Conservation (phyloP, 495 filamentous ascomycete species). For the Haplographium delicatum region DNA sequence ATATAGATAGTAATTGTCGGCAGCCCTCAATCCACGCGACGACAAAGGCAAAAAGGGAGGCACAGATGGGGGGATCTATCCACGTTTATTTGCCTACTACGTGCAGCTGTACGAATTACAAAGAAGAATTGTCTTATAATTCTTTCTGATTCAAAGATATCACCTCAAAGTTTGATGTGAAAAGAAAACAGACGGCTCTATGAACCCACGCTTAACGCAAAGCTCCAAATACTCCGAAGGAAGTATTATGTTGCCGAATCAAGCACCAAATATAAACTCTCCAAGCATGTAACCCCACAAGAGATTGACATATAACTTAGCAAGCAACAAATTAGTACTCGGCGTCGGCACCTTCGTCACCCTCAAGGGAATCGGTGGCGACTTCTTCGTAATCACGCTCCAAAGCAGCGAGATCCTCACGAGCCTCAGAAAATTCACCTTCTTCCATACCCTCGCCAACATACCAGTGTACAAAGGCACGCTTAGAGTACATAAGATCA, state of each 20-base stretch:
- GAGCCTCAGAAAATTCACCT: slow-evolving; percentile 97
- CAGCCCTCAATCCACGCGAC: too few species aligned
- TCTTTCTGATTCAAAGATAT: slow-evolving; percentile 18
- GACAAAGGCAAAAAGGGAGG: too few species aligned
- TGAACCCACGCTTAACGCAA: slow-evolving; percentile 19
- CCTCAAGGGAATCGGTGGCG: slow-evolving; percentile 89
- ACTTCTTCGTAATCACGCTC: slow-evolving; percentile 99
- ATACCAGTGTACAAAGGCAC: slow-evolving; percentile 99
- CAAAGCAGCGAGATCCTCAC: slow-evolving; percentile 94
- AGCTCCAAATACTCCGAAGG: slow-evolving; percentile 20
- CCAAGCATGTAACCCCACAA: slow-evolving; percentile 26
- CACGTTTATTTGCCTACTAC: slow-evolving; percentile 9
- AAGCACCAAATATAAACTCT: slow-evolving; percentile 23
- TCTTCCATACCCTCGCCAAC: slow-evolving; percentile 99
- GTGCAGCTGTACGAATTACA: slow-evolving; percentile 18
- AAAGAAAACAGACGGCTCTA: slow-evolving; percentile 22
- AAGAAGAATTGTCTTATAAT: slow-evolving; percentile 14
- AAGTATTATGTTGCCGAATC: slow-evolving; percentile 22
- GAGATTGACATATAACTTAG: slow-evolving; percentile 21
- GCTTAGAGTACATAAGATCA: slow-evolving; percentile 99
- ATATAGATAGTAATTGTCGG: too few species aligned
- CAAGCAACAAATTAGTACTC: slow-evolving; percentile 70
- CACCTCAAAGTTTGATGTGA: slow-evolving; percentile 14
- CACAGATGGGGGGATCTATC: too few species aligned
- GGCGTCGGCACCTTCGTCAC: slow-evolving; percentile 80